A percentile compares a stretch with the other conserved stretches of the same genome.
Evolutionary conservation across 768 basidiomycete genomes (phyloP).

Genomic region (Russula abietina): DNA sequence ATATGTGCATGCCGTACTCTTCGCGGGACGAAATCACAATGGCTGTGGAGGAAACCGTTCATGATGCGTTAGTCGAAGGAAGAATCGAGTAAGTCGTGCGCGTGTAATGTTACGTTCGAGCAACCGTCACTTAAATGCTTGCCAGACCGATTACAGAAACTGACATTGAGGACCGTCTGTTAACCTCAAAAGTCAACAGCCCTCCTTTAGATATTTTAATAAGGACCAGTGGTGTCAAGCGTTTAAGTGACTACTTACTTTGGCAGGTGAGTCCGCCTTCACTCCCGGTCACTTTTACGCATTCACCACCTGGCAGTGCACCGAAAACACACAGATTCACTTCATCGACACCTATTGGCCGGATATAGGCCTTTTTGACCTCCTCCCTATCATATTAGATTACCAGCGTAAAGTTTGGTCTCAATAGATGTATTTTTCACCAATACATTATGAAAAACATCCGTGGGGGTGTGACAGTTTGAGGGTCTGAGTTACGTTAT

Average conservation of each 20-base stretch:
- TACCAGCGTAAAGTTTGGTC: constrained; percentile 77
- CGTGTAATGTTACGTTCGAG: constrained; percentile 7
- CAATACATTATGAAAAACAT: neutral
- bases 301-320: constrained; percentile 46
- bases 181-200: constrained; percentile 57
- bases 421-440: neutral
- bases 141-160: constrained; percentile 54
- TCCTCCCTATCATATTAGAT: constrained; percentile 81
- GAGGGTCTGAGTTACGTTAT: constrained; percentile 15
- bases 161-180: constrained; percentile 59
- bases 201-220: constrained; percentile 87
- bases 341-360: constrained; percentile 88
- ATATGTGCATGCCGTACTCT: constrained; percentile 89
- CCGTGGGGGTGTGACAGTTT: constrained; percentile 1
- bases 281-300: neutral
- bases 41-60: constrained; percentile 55
- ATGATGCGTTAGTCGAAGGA: constrained; percentile 35
- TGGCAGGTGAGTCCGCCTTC: constrained; percentile 74
- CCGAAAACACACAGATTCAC: constrained; percentile 80
- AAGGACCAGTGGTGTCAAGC: constrained; percentile 84
- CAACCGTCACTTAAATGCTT: neutral
- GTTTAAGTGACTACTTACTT: constrained; percentile 83
- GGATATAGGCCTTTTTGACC: constrained; percentile 79
- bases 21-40: constrained; percentile 87
- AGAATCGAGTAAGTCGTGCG: constrained; percentile 28